Base-by-base conservation (phyloP, 768 basidiomycete genomes). In the Podaxis sp. region DNA sequence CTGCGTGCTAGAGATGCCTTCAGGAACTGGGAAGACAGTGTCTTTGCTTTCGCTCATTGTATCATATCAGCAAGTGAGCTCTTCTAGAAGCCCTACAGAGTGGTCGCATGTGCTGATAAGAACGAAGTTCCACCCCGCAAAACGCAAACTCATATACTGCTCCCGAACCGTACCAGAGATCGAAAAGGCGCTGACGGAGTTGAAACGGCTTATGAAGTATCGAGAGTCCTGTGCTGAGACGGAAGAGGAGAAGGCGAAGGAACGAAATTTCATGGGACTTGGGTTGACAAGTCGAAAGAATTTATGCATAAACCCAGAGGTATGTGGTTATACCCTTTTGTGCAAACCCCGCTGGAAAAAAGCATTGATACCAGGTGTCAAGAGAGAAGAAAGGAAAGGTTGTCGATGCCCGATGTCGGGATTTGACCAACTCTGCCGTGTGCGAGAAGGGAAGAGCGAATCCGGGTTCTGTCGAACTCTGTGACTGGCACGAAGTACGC, bases 1-100 rank as follows among this genome's bases (percentile, higher is more conserved):
- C 68, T 98, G 97, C 73, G 94, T 99, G n/a, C 84, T 99, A 40
- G 97, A 99, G 80, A 99, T 99, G 97, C 97, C 97, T 65, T 99
- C 97, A 11, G 97, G 97, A 15, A 99, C 97, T 22, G 97, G 97
- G 24, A 99, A 99, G 80, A 99, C 97, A 0, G 97, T 99, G 26
- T 98, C 95, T 11, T 80, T 99, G 8, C 81, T 99, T 17, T 95
- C 93, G 2, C 77, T 99, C 60, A 99, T 99, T 76, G 91, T 99
- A 40, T 97, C 96, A 13, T 99, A 99, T 72, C 96, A 99, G 76
- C 95, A 97, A 80, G 96, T 92, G 63, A 64, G 67, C 28, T 2
- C 15, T 62, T 20, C 10, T 22, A 12, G 33, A 33, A 33, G 33
- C 28, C 24, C 26, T 15, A 20, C 10, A 11, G 15, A n/a, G 12